These are phyloP conservation scores for Botrytis sinoallii DNA, from an alignment of 2,329 filamentous ascomycete genomes.

Conservation along the genomic window DNA sequence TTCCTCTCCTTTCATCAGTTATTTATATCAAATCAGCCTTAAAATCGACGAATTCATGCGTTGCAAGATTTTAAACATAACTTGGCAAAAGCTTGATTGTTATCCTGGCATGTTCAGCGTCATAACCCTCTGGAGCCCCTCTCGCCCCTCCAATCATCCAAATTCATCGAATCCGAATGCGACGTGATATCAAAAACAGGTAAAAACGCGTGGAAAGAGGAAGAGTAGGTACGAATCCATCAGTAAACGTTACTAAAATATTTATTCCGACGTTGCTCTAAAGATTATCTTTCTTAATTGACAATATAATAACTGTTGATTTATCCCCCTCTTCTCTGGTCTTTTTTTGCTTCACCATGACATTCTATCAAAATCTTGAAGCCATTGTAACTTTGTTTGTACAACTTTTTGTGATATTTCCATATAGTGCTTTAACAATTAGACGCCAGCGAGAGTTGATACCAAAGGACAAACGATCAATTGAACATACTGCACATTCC, in stretches of 20 bases:
- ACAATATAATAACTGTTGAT: background rate
- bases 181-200: background rate
- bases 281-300: background rate
- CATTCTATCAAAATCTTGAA: conserved; percentile 21
- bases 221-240: background rate
- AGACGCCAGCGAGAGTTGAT: conserved; percentile 28
- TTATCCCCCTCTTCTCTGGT: background rate
- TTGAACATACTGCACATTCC: background rate
- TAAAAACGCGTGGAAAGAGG: background rate
- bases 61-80: background rate
- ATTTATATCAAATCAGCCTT: background rate
- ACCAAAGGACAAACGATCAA: background rate
- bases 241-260: background rate
- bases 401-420: conserved; percentile 37
- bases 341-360: conserved; percentile 21
- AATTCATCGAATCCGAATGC: background rate
- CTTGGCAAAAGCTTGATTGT: conserved; percentile 32
- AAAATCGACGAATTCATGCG: background rate
- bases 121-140: background rate
- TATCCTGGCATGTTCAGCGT: conserved; percentile 20
- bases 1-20: background rate
- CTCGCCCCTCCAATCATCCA: background rate
- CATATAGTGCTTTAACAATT: conserved; percentile 36
- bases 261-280: background rate
- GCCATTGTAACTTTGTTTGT: conserved; percentile 29